Percentiles rank a stretch among this genome's conserved stretches.
Conservation (phyloP, 305 asterid species). For the Petunia hybrid region DNA sequence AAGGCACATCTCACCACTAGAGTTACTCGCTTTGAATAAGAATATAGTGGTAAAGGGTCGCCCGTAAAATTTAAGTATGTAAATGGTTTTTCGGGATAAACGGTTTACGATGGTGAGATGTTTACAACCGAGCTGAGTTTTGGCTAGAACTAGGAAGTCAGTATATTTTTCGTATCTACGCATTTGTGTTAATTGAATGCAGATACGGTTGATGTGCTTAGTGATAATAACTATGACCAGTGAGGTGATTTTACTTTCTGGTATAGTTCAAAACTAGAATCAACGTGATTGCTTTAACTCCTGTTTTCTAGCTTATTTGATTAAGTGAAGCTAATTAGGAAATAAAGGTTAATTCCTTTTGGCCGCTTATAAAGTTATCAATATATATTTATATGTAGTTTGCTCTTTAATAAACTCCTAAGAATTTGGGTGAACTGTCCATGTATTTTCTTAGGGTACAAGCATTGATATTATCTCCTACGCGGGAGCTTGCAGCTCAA, state of each 20-base stretch:
- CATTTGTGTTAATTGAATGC: neutral
- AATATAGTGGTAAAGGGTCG: too few species aligned
- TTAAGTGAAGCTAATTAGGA: neutral
- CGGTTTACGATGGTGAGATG: slow-evolving; percentile 20
- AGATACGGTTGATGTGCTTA: neutral
- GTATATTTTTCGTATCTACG: neutral
- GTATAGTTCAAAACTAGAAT: neutral
- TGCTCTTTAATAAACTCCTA: neutral
- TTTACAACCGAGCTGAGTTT: neutral
- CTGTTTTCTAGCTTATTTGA: neutral
- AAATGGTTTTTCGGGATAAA: neutral
- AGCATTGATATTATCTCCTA: slow-evolving; percentile 92
- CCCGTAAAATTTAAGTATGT: too few species aligned
- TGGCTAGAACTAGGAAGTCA: neutral
- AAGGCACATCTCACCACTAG: too few species aligned
- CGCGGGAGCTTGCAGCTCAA: slow-evolving; percentile 94
- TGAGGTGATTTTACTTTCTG: slow-evolving; percentile 18
- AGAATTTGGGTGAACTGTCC: neutral
- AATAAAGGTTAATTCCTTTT: slow-evolving; percentile 2
- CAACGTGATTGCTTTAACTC: neutral
- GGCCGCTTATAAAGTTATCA: neutral
- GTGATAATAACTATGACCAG: neutral
- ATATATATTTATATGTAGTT: neutral
- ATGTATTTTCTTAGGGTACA: slow-evolving; percentile 64
- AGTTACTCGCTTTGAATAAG: too few species aligned